A percentile compares a stretch with the other conserved stretches of the same genome.
phyloP scores from a whole-genome alignment of 2,329 filamentous ascomycete species.

The Colletotrichum musae region DNA sequence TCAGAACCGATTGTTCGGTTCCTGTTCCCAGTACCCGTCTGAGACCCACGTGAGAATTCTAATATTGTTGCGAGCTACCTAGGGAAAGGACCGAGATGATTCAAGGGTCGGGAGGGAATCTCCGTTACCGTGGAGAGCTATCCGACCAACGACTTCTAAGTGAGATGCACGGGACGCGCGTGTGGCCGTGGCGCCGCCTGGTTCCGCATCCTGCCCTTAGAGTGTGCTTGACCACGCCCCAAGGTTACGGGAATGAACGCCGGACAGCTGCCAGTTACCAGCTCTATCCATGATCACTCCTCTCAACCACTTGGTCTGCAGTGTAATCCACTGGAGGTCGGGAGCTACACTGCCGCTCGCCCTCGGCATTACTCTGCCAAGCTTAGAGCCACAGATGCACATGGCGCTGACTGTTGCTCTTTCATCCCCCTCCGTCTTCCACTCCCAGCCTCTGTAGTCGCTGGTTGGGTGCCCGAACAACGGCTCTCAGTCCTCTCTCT shows the following conservation, averaged over 20 bases:
- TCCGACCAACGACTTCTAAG: background rate
- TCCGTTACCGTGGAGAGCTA: constrained; percentile 20
- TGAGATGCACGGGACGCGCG: background rate
- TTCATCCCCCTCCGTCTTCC: no score
- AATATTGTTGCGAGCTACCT: background rate
- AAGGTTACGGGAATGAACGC: constrained; percentile 12
- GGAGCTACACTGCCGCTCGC: background rate
- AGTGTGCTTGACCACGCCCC: background rate
- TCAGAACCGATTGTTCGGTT: constrained; percentile 1
- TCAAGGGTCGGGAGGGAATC: constrained; percentile 4
- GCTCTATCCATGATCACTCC: background rate
- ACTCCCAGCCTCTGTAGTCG: background rate
- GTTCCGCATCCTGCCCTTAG: constrained; percentile 23
- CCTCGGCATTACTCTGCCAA: constrained; percentile 20
- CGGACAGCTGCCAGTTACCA: constrained; percentile 6
- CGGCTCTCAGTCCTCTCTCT: constrained; percentile 31
- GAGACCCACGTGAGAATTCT: constrained; percentile 14
- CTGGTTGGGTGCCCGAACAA: background rate
- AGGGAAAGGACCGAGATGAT: constrained; percentile 2
- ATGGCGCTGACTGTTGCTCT: background rate
- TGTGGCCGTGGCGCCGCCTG: constrained; percentile 12
- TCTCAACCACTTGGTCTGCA: background rate
- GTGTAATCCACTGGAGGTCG: background rate
- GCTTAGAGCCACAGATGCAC: constrained; percentile 3
- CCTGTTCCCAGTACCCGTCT: background rate